Conservation (phyloP, 1,284 basidiomycete genomes). For the Ganoderma boninense region DNA sequence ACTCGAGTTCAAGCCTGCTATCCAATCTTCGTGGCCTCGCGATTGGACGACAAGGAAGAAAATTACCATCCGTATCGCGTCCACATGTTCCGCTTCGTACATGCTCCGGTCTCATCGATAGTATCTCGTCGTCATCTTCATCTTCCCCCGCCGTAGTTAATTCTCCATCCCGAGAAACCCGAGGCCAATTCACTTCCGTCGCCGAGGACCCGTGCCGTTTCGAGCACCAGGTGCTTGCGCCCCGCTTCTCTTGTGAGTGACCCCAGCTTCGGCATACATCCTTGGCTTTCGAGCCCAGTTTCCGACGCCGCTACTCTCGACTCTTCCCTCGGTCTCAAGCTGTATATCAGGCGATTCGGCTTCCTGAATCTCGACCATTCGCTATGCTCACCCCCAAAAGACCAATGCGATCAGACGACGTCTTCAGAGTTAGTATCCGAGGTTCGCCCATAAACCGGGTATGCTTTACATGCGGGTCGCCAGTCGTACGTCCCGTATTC, state of each 20-base stretch:
- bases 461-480: too few species aligned
- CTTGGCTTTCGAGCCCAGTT: not conserved
- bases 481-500: too few species aligned
- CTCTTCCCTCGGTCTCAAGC: too few species aligned
- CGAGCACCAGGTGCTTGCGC: not conserved
- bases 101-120: not conserved
- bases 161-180: not conserved
- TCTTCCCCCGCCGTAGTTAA: not conserved
- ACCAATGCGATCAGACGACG: too few species aligned
- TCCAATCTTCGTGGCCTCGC: not conserved
- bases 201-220: not conserved
- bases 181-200: not conserved
- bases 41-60: not conserved
- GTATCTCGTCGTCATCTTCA: not conserved
- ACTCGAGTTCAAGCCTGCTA: not conserved
- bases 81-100: conserved; percentile 2
- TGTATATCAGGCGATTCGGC: too few species aligned
- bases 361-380: too few species aligned
- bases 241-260: not conserved
- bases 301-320: too few species aligned
- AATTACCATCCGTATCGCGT: not conserved
- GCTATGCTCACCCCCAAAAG: too few species aligned
- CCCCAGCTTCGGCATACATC: not conserved
- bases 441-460: too few species aligned
- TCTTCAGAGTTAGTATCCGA: too few species aligned